Conservation (phyloP, 2,329 filamentous ascomycete genomes). For the Penicillium verrucosum region DNA sequence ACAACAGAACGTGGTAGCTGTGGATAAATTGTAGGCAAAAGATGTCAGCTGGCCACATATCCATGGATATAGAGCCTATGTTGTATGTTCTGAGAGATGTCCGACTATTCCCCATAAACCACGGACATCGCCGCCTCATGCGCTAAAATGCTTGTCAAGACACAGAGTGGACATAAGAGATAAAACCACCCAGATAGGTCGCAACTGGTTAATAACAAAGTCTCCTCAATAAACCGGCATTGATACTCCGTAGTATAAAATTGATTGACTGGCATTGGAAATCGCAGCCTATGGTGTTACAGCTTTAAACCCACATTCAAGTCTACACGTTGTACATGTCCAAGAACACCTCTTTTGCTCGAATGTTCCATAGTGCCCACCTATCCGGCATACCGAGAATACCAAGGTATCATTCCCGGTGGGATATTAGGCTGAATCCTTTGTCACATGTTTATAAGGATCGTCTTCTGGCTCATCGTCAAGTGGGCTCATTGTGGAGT, state of each 20-base stretch:
- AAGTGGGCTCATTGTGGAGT: neutral
- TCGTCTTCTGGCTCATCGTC: neutral
- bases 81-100: neutral
- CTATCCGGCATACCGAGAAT: neutral
- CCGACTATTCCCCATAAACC: neutral
- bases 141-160: neutral
- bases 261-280: neutral
- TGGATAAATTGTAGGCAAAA: neutral
- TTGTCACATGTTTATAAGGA: neutral
- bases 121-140: neutral
- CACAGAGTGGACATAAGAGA: no score
- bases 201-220: neutral
- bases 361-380: neutral
- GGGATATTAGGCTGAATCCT: neutral
- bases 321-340: neutral
- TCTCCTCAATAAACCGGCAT: no score
- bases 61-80: neutral
- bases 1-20: neutral
- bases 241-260: neutral
- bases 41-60: neutral
- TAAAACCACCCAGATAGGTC: neutral
- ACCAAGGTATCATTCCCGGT: neutral
- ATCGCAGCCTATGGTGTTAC: neutral
- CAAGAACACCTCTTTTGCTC: neutral
- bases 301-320: no score